Evolutionary conservation across 1,284 basidiomycete genomes (phyloP), one percentile per base, ranked within the genome.

Genomic region (Cystobasidium slooffiae): DNA sequence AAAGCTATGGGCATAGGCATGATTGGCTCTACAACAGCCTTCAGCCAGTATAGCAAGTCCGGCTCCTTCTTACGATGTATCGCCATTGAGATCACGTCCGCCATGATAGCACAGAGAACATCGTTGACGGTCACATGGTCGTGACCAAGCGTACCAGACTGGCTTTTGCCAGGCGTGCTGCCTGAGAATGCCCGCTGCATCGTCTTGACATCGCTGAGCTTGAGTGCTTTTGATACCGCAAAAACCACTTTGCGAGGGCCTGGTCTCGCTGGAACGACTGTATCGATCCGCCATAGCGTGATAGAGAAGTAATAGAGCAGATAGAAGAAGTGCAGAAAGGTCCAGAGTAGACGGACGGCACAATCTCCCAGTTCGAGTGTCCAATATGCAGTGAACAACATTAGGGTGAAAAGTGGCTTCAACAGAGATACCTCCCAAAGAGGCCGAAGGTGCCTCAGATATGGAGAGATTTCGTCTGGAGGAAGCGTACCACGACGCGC

Each of bases 101-200:
- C 37, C 53, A 68, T 61, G 22, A 74, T 74, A 14, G 53, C 56
- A 56, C 72, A 74, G 3, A 74, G 76, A 20, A 81, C 76, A 46
- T 81, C 81, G 70, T 81, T 81, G 68, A 81, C 77, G 14, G 81
- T 81, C 12, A 81, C 68, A 68, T 81, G 80, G 9, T 74, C 65
- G n/a, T 67, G 76, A 76, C 70, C 70, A 43, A 65, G 47, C 3
- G 43, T 44, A 24, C 63, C 70, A 56, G 49, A 53, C 46, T 73
- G 70, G 39, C 62, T 66, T 39, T 31, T 31, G 12, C 80, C 80
- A 2, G 80, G 80, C 55, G 64, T 61, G 1, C 72, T 76, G 31
- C 81, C 81, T 14, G 79, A 80, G 61, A 81, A 81, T 3, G 80
- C 80, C 56, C 78, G 79, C 39, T 81, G 80, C 44, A 81, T 76